Conservation (phyloP, 2,329 filamentous ascomycete genomes). For the Aspergillus sp. region DNA sequence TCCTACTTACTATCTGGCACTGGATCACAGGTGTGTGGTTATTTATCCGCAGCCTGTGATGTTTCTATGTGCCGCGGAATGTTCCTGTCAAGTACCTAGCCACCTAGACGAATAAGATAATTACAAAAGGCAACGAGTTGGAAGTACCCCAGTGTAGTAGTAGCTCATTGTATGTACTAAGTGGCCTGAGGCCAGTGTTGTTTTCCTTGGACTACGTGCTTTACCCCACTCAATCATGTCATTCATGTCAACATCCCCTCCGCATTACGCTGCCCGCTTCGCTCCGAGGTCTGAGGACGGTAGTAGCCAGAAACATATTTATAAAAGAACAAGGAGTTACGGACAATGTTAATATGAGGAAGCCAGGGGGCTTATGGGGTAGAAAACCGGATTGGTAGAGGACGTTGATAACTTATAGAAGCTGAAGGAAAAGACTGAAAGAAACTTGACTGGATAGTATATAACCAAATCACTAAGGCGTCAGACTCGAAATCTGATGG, state of each 20-base stretch:
- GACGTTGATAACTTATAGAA: no score
- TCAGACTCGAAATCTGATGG: no score
- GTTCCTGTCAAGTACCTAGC: constrained; percentile 1
- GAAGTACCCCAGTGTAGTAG: background rate
- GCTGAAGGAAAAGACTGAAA: no score
- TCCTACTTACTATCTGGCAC: background rate
- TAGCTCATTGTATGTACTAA: no score
- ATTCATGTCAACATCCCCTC: background rate
- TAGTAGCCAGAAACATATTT: no score
- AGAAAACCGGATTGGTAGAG: no score
- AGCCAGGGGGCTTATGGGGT: fast-evolving
- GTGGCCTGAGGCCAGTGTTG: background rate
- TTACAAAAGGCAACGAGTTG: background rate
- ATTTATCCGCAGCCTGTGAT: background rate
- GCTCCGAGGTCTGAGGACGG: no score
- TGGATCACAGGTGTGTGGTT: background rate
- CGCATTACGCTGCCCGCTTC: no score
- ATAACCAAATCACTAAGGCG: no score
- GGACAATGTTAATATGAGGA: fast-evolving
- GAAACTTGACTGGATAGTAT: no score
- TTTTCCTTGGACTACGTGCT: background rate
- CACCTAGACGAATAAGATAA: background rate
- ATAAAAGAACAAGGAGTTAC: no score
- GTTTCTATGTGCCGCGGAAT: background rate
- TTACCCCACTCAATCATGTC: background rate